Evolutionary conservation across 345 rosid genomes (phyloP), one percentile per base, ranked within the genome.

Genomic region (Brassica incana): DNA sequence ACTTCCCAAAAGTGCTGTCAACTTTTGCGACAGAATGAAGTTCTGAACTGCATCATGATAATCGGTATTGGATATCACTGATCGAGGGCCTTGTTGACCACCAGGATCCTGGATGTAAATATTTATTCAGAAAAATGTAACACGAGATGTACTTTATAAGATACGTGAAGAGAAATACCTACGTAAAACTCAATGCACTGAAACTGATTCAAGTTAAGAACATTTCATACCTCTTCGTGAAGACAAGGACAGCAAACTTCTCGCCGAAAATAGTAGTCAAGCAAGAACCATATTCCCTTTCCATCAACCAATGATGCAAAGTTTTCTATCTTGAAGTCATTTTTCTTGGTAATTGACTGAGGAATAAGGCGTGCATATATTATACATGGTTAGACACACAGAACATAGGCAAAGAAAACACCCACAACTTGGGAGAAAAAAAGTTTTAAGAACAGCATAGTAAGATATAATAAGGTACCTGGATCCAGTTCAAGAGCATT

Each of bases 241-340:
- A 88, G 82, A 84, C 81, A 85, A 72, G 91, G 82, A 80, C 94
- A 88, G 63, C 85, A 81, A 65, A 91, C 87, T 77, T 90, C 95
- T 84, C 85, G 94, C 61, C 90, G 88, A 79, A 95, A 95, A 83
- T 92, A 95, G 86, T 82, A 86, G 81, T 95, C 98, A 78, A 95
- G 97, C 85, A 95, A 83, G 84, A 95, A 95, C 99, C 98, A 95
- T 69, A 95, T 83, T 79, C 95, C 97, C 87, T 86, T 91, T 77
- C 99, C 99, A 77, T 95, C 93, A 61, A 83, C 86, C 83, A 92
- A 50, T 71, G 97, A 88, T 72, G 86, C 73, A 80, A 90, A 83
- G 67, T 75, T 76, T 36, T 85, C 88, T 70, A 90, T 65, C 72
- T 82, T 58, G 81, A 85, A 75, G 71, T 93, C 88, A 81, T 91